Evolutionary conservation across 768 basidiomycete species (phyloP).

Genomic region (Termitomyces sp.): DNA sequence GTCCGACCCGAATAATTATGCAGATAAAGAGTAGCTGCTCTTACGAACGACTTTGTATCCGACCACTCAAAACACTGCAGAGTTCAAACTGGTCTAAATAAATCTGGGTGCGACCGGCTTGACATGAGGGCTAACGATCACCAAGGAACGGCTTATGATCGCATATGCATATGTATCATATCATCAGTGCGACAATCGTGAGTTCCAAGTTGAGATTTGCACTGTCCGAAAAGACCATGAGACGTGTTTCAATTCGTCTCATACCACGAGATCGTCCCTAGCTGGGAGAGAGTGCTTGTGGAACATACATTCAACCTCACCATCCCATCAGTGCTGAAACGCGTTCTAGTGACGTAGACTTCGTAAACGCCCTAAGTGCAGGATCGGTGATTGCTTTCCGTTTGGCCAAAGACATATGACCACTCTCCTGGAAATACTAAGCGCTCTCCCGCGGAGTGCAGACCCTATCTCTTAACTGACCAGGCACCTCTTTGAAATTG

Average conservation of each 20-base stretch:
- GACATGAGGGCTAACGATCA: neutral
- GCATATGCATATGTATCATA: too few species aligned
- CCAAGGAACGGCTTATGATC: neutral
- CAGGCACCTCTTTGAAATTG: neutral
- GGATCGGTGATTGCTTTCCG: neutral
- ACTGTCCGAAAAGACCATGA: neutral
- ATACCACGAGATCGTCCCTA: neutral
- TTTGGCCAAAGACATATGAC: neutral
- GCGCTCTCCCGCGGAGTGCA: neutral
- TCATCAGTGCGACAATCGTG: neutral
- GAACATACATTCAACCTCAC: neutral
- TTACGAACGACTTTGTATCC: neutral
- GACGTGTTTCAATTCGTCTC: neutral
- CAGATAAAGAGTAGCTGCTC: neutral
- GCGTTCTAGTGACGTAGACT: conserved; percentile 5
- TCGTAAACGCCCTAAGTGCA: neutral
- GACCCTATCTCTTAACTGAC: neutral
- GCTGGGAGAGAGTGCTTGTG: neutral
- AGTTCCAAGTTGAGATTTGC: neutral
- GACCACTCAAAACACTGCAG: neutral
- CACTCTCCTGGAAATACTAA: neutral
- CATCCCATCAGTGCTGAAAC: neutral
- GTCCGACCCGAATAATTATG: neutral
- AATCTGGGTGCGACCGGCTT: neutral
- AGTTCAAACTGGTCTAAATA: neutral